Percentiles rank a stretch among this genome's conserved stretches.
Conservation (phyloP, 2,329 filamentous ascomycete genomes). For the Apiospora phragmitis region DNA sequence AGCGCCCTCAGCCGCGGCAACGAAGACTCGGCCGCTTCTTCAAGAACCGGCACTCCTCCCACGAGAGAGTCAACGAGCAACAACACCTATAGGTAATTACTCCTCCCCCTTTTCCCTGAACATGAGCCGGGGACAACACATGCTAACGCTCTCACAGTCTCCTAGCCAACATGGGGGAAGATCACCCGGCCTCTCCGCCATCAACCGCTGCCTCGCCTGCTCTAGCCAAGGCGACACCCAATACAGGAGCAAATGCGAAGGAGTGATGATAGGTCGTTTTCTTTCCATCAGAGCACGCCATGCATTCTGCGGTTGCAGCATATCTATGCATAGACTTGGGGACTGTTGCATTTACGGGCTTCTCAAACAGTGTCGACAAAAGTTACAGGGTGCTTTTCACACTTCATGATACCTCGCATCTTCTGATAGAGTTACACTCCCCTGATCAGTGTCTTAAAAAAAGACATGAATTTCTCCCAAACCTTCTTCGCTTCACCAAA, state of each 20-base stretch:
- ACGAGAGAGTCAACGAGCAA: slow-evolving; percentile 65
- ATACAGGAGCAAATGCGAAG: slow-evolving; percentile 49
- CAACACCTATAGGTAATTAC: slow-evolving; percentile 89
- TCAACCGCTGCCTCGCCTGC: slow-evolving; percentile 67
- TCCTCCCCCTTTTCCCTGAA: neutral
- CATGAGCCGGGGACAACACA: neutral
- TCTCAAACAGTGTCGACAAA: slow-evolving; percentile 44
- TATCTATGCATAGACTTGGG: slow-evolving; percentile 43
- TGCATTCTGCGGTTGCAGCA: slow-evolving; percentile 37
- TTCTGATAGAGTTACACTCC: slow-evolving; percentile 31
- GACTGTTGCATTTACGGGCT: slow-evolving; percentile 45
- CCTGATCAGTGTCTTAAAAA: slow-evolving; percentile 27
- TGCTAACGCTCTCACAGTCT: slow-evolving; percentile 45
- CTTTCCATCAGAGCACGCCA: slow-evolving; percentile 32
- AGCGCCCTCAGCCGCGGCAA: slow-evolving; percentile 70
- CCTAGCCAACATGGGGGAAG: slow-evolving; percentile 61
- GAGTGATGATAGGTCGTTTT: slow-evolving; percentile 46
- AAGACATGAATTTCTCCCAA: slow-evolving; percentile 25
- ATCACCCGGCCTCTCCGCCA: slow-evolving; percentile 68
- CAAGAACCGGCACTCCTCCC: slow-evolving; percentile 85
- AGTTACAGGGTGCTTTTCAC: slow-evolving; percentile 38
- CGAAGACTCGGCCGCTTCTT: slow-evolving; percentile 85
- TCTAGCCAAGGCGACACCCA: slow-evolving; percentile 61
- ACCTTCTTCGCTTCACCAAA: slow-evolving; percentile 22
- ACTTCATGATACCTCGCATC: slow-evolving; percentile 44